A percentile compares a stretch with the other conserved stretches of the same genome.
Evolutionary conservation across 805 yeast genomes (phyloP).

Genomic region (Groenewaldozyma salmanticensis): DNA sequence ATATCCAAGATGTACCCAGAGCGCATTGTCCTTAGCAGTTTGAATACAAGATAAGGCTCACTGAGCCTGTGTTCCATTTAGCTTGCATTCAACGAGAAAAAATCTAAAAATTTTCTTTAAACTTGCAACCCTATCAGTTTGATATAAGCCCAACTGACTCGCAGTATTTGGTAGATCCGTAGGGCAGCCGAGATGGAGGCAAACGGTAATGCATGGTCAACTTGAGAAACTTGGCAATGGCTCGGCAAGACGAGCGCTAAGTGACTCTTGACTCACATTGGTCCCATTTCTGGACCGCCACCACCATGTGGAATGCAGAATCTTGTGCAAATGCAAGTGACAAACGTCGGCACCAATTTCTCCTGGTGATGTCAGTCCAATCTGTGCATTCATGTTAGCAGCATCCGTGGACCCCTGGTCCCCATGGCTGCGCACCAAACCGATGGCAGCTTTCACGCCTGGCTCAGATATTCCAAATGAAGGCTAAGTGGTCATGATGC

Average conservation of each 20-base stretch:
- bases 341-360: slow-evolving; percentile 98
- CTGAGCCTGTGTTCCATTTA: slow-evolving; percentile 80
- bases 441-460: slow-evolving; percentile 73
- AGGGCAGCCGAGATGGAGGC: slow-evolving; percentile 85
- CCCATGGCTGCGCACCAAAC: slow-evolving; percentile 74
- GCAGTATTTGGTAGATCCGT: slow-evolving; percentile 91
- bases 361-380: slow-evolving; percentile 94
- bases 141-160: slow-evolving; percentile 91
- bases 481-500: slow-evolving; percentile 95
- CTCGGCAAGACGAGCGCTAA: slow-evolving; percentile 73
- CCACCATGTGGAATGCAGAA: slow-evolving; percentile 99
- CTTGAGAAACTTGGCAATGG: slow-evolving; percentile 52
- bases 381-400: slow-evolving; percentile 99
- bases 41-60: slow-evolving; percentile 68
- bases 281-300: slow-evolving; percentile 99
- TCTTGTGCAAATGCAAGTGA: slow-evolving; percentile 92
- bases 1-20: slow-evolving; percentile 90
- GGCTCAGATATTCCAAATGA: slow-evolving; percentile 96
- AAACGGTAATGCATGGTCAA: slow-evolving; percentile 35
- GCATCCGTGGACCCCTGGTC: slow-evolving; percentile 98
- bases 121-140: slow-evolving; percentile 86
- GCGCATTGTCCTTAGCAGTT: slow-evolving; percentile 70
- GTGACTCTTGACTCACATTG: slow-evolving; percentile 84
- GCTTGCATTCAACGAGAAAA: slow-evolving; percentile 92
- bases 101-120: slow-evolving; percentile 73